Evolutionary conservation across 2,329 filamentous ascomycete genomes (phyloP), one percentile per base, ranked within the genome.

Genomic region (Fusarium sp.): DNA sequence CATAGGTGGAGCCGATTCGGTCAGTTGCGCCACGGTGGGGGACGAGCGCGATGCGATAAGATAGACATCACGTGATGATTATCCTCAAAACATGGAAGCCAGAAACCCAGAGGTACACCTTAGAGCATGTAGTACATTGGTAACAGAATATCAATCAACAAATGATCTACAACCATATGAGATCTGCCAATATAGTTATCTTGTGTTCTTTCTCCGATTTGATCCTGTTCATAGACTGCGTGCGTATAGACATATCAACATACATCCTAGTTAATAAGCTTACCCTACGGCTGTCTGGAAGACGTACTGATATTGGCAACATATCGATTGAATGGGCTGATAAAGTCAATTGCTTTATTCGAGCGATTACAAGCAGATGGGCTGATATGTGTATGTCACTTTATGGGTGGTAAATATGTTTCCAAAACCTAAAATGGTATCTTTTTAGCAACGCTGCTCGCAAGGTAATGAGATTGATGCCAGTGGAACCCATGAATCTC

Each of bases 11-110:
- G 70, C 70, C 70, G 67, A 49, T 57, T 56, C 60, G 51, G 37
- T 37, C 57, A 36, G 50, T 69, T 69, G 67, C 62, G 73, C 69
- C 69, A 65, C 70, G 73, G 73, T 74, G 72, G 73, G 73, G 72
- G 73, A 75, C 73, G 73, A 75, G 69, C 65, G 52, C 52, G 45
- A 40, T 6, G n/a, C 9, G 59, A 72, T 64, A 56, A 64, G 59
- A 50, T 50, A 51, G 59, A 54, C 6, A 10, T 70, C 73, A 75
- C 73, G 72, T 74, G 72, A 49, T 12, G 2, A 0, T 7, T 2
- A 4, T 8, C n/a, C 31, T n/a, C n/a, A 4, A n/a, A 11, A 8
- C 13, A 6, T 23, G 23, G 23, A 6, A 23, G 23, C 23, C 4
- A 23, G 23, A 23, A 23, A 4, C 23, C 23, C 23, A 23, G 23